Conservation (phyloP, 257 asterid species). For the Jaltomata sinuosa region DNA sequence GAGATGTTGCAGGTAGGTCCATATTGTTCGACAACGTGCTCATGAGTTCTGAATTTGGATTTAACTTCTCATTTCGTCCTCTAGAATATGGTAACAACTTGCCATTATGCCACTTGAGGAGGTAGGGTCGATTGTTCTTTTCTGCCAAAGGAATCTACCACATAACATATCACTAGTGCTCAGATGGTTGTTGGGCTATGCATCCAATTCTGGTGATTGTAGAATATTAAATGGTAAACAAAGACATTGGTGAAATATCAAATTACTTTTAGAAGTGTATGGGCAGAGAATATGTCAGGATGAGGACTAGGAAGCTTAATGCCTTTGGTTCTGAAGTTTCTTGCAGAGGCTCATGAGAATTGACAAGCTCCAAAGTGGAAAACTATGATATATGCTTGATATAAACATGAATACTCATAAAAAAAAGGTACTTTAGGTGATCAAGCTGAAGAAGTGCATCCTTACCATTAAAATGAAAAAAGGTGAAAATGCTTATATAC, state of each 20-base stretch:
- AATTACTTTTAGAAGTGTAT: neutral
- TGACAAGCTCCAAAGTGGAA: neutral
- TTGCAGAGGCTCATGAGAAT: neutral
- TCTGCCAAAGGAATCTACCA: neutral
- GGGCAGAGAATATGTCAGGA: neutral
- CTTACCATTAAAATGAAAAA: neutral
- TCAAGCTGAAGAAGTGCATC: neutral
- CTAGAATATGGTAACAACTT: neutral
- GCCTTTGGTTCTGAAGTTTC: neutral
- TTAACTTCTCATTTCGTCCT: neutral
- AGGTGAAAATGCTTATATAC: neutral
- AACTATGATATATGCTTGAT: neutral
- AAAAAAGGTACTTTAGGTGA: neutral
- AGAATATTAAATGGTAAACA: neutral
- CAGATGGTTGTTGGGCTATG: neutral
- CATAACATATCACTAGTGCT: neutral
- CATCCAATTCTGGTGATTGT: neutral
- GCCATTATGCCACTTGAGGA: neutral
- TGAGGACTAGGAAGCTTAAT: neutral
- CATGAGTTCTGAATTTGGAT: neutral
- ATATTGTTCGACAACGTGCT: neutral
- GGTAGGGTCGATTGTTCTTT: neutral
- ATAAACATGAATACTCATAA: neutral
- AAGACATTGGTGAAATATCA: neutral
- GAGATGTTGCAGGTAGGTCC: neutral